Evolutionary conservation across 2,329 filamentous ascomycete genomes (phyloP), one percentile per base, ranked within the genome.

Genomic region (Phaeoacremonium minimum): DNA sequence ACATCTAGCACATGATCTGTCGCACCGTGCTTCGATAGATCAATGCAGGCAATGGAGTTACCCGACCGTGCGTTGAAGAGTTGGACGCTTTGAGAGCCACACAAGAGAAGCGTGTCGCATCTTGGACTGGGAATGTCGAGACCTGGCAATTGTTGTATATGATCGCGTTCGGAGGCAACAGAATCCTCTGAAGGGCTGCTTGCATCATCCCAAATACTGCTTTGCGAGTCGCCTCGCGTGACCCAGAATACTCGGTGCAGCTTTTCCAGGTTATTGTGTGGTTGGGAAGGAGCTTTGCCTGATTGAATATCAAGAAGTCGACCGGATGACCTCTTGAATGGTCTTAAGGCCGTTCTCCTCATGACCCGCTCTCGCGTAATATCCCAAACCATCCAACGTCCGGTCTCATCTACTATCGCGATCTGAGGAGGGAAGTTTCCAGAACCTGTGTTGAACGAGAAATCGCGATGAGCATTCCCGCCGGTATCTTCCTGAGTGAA

Each of bases 381-480:
- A 42, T 84, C 70, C 79, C 82, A 87, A 4, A 87, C 56, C 30
- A 66, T 79, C 85, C 85, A 90, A 39, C 64, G 66, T 2, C 83
- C 84, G 20, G 61, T 61, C 35, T 77, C 67, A 48, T 89, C 82
- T 14, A 89, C 65, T 17, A 88, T 64, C 13, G 71, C 80, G 35
- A 89, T 60, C 47, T 85, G 80, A 2, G 77, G 71, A 13, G 66
- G 60, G 40, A 67, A 75, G 54, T 61, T 75, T 45, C 40, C 61
- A 5, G 50, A 51, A 4, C 58, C 57, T 1, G 82, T 75, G 44
- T 81, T 83, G 53, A 89, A 85, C 0, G 74, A 59, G 4, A 85
- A 64, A 56, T 89, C 80, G 0, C 70, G 69, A 47, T 86, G 80
- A 1, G 67, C 51, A 18, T 58, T 61, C 2, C 72, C 73, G 2